A percentile compares a stretch with the other conserved stretches of the same genome.
Conservation (phyloP, 1,284 basidiomycete genomes). For the Ustilago hordei region DNA sequence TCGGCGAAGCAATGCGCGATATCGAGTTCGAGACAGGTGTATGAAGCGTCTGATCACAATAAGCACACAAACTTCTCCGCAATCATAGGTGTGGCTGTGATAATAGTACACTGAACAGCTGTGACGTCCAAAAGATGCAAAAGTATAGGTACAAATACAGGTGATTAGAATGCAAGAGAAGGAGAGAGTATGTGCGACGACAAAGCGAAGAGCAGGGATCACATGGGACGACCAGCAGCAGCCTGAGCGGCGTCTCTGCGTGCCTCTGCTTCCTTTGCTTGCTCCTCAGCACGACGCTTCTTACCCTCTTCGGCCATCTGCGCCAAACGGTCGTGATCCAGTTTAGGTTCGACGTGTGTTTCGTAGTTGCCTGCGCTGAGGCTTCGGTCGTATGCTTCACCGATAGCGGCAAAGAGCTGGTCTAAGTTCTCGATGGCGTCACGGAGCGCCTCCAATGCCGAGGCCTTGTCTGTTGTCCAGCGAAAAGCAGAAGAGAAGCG, state of each 20-base stretch:
- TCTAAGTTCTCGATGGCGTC: constrained; percentile 64
- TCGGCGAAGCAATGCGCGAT: constrained; percentile 50
- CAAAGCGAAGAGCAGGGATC: background rate
- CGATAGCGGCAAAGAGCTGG: constrained; percentile 59
- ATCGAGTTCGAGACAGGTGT: constrained; percentile 52
- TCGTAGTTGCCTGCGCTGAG: constrained; percentile 58
- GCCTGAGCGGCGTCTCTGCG: constrained; percentile 36
- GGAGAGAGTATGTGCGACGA: background rate
- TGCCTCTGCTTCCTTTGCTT: constrained; percentile 42
- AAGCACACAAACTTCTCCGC: background rate
- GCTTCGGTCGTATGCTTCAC: constrained; percentile 58
- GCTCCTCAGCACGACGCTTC: constrained; percentile 43
- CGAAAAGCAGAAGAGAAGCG: background rate
- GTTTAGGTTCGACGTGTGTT: constrained; percentile 45
- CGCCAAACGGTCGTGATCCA: constrained; percentile 49
- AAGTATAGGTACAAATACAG: constrained; percentile 48
- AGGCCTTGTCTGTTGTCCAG: constrained; percentile 31
- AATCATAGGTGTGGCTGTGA: background rate
- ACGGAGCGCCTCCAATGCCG: constrained; percentile 60
- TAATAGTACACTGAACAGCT: constrained; percentile 37
- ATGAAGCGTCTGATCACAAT: background rate
- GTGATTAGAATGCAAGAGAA: constrained; percentile 20
- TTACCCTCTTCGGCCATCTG: constrained; percentile 43
- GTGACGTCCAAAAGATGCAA: constrained; percentile 14
- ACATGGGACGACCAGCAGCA: constrained; percentile 49